Percentiles rank a stretch among this genome's conserved stretches.
These are phyloP conservation scores for Silybum marianum DNA, from an alignment of 129 eudicot genomes.

Conservation along the genomic window DNA sequence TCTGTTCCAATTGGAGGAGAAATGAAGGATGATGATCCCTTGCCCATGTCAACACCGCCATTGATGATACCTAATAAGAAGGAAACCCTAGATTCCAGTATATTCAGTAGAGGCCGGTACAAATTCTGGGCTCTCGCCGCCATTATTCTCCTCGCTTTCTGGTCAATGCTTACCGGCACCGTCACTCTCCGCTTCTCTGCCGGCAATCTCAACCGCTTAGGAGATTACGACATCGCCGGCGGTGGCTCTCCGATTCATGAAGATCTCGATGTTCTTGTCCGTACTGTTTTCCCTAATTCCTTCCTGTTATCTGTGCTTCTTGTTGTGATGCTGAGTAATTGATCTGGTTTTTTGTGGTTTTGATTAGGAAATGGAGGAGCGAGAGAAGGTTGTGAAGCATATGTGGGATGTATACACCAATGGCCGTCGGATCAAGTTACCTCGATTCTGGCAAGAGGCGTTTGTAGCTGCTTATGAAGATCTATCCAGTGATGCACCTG, in stretches of 20 bases:
- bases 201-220: conserved; percentile 53
- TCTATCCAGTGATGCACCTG: conserved; percentile 58
- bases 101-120: conserved; percentile 63
- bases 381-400: conserved; percentile 79
- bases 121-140: conserved; percentile 78
- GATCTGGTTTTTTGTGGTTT: conserved; percentile 10
- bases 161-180: conserved; percentile 85
- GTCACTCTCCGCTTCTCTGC: conserved; percentile 79
- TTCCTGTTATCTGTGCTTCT: neutral
- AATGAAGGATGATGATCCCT: conserved; percentile 60
- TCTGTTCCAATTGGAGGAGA: neutral
- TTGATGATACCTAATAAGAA: conserved; percentile 33
- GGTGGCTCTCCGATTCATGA: conserved; percentile 35
- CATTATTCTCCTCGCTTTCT: conserved; percentile 68
- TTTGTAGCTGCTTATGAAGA: conserved; percentile 90
- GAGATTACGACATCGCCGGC: conserved; percentile 37
- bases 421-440: conserved; percentile 51
- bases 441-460: conserved; percentile 78
- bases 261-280: conserved; percentile 81
- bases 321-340: neutral
- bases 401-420: conserved; percentile 89
- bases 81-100: conserved; percentile 38
- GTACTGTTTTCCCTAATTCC: neutral
- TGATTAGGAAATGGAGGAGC: conserved; percentile 80
- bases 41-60: conserved; percentile 68